phyloP scores from a whole-genome alignment of 139 green algal genomes.

The Coelastrella sp. region DNA sequence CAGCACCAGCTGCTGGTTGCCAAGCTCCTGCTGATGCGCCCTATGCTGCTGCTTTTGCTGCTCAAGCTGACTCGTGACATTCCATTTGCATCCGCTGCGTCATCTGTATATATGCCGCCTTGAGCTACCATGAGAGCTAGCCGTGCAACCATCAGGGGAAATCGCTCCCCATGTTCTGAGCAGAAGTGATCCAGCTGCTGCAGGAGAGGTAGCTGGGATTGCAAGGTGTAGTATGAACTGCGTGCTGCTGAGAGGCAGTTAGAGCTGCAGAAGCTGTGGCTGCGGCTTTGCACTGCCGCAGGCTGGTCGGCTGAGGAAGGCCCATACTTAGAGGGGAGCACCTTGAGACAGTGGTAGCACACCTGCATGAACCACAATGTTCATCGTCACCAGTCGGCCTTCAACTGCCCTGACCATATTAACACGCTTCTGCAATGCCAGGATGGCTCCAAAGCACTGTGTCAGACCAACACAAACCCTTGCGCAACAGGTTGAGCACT shows the following conservation, averaged over 20 bases:
- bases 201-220: slow-evolving; percentile 3
- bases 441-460: too few relatives aligned
- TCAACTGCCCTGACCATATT: not conserved
- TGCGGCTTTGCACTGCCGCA: not conserved
- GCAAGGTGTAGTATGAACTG: slow-evolving; percentile 32
- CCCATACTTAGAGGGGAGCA: slow-evolving; percentile 2
- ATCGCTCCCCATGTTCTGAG: not conserved
- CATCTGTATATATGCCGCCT: not conserved
- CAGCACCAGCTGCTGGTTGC: slow-evolving; percentile 12
- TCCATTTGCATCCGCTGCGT: not conserved
- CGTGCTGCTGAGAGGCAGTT: slow-evolving; percentile 25
- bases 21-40: slow-evolving; percentile 8
- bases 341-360: slow-evolving; percentile 43
- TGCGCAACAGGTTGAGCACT: too few relatives aligned
- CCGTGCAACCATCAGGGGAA: slow-evolving; percentile 1
- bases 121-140: slow-evolving; percentile 27
- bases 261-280: not conserved
- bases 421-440: too few relatives aligned
- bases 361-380: not conserved
- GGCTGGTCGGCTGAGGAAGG: not conserved
- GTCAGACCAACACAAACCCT: too few relatives aligned
- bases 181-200: slow-evolving; percentile 30
- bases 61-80: not conserved
- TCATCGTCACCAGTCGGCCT: not conserved
- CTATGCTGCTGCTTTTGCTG: slow-evolving; percentile 14